Evolutionary conservation across 441 rosid species (phyloP).

Genomic region (Eruca vesicaria): DNA sequence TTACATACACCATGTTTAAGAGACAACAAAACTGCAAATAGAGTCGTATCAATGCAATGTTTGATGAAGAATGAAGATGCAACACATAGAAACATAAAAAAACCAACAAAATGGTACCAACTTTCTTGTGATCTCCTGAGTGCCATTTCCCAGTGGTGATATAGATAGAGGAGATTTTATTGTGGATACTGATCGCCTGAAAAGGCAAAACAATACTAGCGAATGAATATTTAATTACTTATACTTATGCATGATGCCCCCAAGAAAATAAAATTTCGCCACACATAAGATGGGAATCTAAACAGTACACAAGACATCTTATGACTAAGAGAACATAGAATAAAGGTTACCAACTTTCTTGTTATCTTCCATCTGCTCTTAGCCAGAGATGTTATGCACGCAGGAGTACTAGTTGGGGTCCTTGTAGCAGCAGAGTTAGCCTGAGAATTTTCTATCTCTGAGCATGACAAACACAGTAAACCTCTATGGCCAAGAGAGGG

Average conservation of each 20-base stretch:
- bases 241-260: constrained; percentile 12
- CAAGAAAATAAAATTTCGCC: not conserved
- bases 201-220: constrained; percentile 21
- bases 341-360: constrained; percentile 52
- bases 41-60: constrained; percentile 21
- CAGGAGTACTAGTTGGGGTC: constrained; percentile 42
- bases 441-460: constrained; percentile 50
- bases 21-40: constrained; percentile 3
- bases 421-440: constrained; percentile 33
- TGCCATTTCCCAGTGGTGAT: constrained; percentile 47
- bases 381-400: constrained; percentile 42
- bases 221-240: not conserved
- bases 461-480: constrained; percentile 74
- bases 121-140: constrained; percentile 49
- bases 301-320: not conserved
- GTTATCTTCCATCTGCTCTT: constrained; percentile 46
- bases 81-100: constrained; percentile 31
- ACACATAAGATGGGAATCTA: constrained; percentile 11
- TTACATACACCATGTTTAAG: not conserved
- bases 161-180: constrained; percentile 33
- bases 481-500: constrained; percentile 71
- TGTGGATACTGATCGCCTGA: constrained; percentile 53
- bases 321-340: constrained; percentile 17
- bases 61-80: constrained; percentile 40
- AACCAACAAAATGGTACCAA: constrained; percentile 30